phyloP scores from a whole-genome alignment of 768 basidiomycete genomes.

The Suillus spraguei region DNA sequence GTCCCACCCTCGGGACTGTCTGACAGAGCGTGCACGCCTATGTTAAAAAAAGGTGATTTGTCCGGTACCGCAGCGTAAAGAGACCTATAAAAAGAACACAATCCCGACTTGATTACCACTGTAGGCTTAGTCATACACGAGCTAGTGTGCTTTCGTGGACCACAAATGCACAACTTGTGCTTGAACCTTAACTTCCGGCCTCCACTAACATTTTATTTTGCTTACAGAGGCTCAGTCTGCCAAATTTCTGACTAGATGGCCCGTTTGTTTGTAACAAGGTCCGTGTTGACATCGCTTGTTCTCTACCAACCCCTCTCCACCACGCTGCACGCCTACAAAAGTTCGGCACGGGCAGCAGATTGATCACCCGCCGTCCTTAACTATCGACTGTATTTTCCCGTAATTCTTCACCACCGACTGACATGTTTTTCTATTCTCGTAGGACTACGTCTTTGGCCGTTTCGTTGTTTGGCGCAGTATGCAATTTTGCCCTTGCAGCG shows the following conservation, averaged over 20 bases:
- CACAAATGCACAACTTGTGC: not conserved
- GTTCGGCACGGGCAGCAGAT: slow-evolving; percentile 8
- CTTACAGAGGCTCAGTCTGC: not conserved
- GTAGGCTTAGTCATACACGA: not conserved
- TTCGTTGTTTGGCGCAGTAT: slow-evolving; percentile 41
- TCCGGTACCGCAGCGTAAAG: not conserved
- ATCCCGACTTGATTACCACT: slow-evolving; percentile 1
- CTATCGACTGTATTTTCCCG: too few species aligned
- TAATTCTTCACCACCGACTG: not conserved
- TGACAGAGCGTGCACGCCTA: too few species aligned
- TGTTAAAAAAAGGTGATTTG: not conserved
- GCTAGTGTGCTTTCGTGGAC: not conserved
- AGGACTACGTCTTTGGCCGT: slow-evolving; percentile 41
- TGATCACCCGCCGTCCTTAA: not conserved
- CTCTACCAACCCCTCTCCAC: slow-evolving; percentile 9
- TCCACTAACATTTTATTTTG: not conserved
- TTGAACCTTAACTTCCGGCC: not conserved
- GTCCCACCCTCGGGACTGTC: too few species aligned
- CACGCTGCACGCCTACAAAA: slow-evolving; percentile 11
- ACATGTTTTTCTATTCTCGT: slow-evolving; percentile 14
- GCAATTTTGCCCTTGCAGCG: slow-evolving; percentile 42
- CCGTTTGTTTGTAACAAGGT: slow-evolving; percentile 19
- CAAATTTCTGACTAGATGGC: slow-evolving; percentile 1
- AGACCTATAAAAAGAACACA: not conserved
- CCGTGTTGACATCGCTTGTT: slow-evolving; percentile 8